These are phyloP conservation scores for Camelina hispida DNA, from an alignment of 345 rosid species.

Conservation along the genomic window DNA sequence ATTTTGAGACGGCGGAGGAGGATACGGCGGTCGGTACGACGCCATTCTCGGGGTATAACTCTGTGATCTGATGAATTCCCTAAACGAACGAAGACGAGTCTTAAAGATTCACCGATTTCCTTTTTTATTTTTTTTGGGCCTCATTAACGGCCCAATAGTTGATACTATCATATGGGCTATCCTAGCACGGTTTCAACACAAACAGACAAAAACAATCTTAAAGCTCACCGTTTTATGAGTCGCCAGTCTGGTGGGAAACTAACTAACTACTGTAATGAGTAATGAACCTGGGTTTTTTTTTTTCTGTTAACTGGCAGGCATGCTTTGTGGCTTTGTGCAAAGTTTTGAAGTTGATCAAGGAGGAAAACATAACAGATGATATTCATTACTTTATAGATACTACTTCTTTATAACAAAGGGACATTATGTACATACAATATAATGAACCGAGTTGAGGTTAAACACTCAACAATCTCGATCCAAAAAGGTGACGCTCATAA, in stretches of 20 bases:
- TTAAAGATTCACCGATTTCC: not conserved
- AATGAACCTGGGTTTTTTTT: too few relatives aligned
- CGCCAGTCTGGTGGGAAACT: too few relatives aligned
- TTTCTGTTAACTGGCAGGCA: too few relatives aligned
- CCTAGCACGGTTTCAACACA: not conserved
- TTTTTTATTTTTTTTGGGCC: not conserved
- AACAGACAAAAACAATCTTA: not conserved
- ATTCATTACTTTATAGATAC: too few relatives aligned
- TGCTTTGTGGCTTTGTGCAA: too few relatives aligned
- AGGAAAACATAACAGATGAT: too few relatives aligned
- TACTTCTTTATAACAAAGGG: not conserved
- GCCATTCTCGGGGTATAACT: slow-evolving; percentile 31
- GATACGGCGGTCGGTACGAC: slow-evolving; percentile 45
- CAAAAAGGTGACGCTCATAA: not conserved
- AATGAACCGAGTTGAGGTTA: not conserved
- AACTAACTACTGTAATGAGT: too few relatives aligned
- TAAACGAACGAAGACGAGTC: not conserved
- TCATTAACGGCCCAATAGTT: slow-evolving; percentile 1
- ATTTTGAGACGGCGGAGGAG: slow-evolving; percentile 50
- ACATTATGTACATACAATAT: not conserved
- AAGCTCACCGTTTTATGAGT: not conserved
- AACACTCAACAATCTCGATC: not conserved
- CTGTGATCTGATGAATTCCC: not conserved
- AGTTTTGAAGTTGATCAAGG: too few relatives aligned
- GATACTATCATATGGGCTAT: slow-evolving; percentile 10